Evolutionary conservation across 2,329 filamentous ascomycete species (phyloP), one percentile per base, ranked within the genome.

Genomic region (Whalleya microplaca): DNA sequence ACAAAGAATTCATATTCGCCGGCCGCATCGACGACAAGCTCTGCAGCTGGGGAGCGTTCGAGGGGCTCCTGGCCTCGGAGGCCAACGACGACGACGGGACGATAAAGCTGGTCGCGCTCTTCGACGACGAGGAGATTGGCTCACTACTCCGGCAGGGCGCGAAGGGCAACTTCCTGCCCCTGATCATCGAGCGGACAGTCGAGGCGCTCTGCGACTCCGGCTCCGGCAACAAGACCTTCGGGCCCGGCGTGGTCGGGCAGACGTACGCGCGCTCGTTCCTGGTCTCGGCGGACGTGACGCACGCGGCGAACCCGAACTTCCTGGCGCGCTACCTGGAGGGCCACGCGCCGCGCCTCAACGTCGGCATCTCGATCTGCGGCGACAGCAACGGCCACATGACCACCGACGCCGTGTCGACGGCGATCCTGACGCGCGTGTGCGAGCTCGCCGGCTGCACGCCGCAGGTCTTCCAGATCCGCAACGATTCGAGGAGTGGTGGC

Each of bases 11-110:
- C 72, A 96, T 99, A 75, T 96, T 94, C 63, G 94, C 91, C 8
- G 93, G 94, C 56, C 89, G 95, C 51, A 95, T 98, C 64, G 95
- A 99, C 72, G 95, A 99, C 78, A 98, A 97, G 80, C 87, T 99
- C 45, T 98, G 95, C 81, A 96, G 91, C 29, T 98, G 92, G 87
- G 86, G 92, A 7, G 94, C 95, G 7, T 82, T 97, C 50, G 87
- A 93, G 73, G 93, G 86, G 2, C 86, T 99, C 0, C 80, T 97
- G 23, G 86, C 88, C 48, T 85, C 88, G 18, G 78, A 84, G 12
- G 76, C 81, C 41, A 79, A 73, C 64, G 77, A 82, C 1, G 72
- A 78, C 9, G 83, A 88, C 58, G 83, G 87, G n/a, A 84, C 88
- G 51, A 86, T 98, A 74, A 96, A 96, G 76, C 81, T 97, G 53